These are phyloP conservation scores for Talaromyces pinophilus DNA, from an alignment of 2,329 filamentous ascomycete genomes.

Conservation along the genomic window DNA sequence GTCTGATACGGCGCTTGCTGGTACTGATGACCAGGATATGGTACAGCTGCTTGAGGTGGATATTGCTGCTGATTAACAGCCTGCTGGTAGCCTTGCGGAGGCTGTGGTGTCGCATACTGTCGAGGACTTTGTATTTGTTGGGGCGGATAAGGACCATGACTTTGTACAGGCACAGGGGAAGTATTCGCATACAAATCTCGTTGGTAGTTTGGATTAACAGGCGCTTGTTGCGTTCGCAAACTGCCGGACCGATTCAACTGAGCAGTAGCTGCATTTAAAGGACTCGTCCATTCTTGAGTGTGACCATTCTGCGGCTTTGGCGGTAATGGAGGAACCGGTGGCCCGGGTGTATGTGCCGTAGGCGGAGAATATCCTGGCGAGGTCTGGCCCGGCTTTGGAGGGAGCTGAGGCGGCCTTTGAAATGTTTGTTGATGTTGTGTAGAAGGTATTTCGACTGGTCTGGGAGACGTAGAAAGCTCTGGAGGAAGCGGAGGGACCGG, in stretches of 20 bases:
- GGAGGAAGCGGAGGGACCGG: constrained; percentile 72
- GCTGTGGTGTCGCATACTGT: constrained; percentile 9
- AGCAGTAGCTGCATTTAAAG: constrained; percentile 26
- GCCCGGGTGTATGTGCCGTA: constrained; percentile 32
- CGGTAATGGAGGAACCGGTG: constrained; percentile 44
- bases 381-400: constrained; percentile 40
- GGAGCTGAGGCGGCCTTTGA: constrained; percentile 37
- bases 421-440: constrained; percentile 21
- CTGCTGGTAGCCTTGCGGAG: constrained; percentile 6
- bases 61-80: constrained; percentile 29
- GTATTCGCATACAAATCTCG: neutral
- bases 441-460: constrained; percentile 37
- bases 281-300: constrained; percentile 14
- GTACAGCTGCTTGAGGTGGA: constrained; percentile 7
- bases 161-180: neutral
- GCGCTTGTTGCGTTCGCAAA: constrained; percentile 16
- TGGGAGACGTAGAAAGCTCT: constrained; percentile 53
- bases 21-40: constrained; percentile 10
- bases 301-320: constrained; percentile 33
- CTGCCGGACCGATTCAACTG: constrained; percentile 36
- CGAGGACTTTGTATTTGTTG: constrained; percentile 15
- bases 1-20: constrained; percentile 13
- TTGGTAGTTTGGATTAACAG: neutral
- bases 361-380: constrained; percentile 17
- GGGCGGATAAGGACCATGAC: constrained; percentile 14